These are phyloP conservation scores for Botrytis sinoallii DNA, from an alignment of 2,329 filamentous ascomycete genomes.

Conservation along the genomic window DNA sequence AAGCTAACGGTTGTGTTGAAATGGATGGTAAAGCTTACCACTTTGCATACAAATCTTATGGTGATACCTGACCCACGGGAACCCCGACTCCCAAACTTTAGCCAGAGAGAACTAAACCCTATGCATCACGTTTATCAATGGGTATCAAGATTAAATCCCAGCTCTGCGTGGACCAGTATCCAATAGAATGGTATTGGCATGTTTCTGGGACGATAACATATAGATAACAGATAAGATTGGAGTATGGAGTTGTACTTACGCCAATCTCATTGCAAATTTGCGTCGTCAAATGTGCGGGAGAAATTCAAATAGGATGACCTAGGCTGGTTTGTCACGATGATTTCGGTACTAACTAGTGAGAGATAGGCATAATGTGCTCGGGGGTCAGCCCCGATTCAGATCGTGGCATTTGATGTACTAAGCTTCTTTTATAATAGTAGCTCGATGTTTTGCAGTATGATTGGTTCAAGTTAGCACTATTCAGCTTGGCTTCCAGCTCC, in stretches of 20 bases:
- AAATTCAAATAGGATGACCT: not conserved
- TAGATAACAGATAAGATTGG: slow-evolving; percentile 3
- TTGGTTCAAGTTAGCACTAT: not conserved
- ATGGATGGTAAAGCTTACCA: slow-evolving; percentile 1
- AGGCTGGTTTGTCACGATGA: not conserved
- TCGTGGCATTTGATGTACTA: not conserved
- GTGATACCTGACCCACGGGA: not conserved
- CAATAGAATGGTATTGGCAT: not conserved
- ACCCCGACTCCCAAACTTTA: not conserved
- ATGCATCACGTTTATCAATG: slow-evolving; percentile 6
- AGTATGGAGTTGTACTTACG: not conserved
- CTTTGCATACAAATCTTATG: not conserved
- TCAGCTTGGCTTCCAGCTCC: not conserved
- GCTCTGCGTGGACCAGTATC: not conserved
- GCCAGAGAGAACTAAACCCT: not conserved
- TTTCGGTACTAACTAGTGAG: not conserved
- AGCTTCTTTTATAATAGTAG: not conserved
- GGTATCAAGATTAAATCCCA: not conserved
- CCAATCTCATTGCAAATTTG: slow-evolving; percentile 3
- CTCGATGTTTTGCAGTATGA: not conserved
- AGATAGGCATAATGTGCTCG: not conserved
- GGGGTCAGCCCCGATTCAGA: not conserved
- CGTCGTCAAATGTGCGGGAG: not conserved
- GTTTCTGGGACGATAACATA: not conserved
- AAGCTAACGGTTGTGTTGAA: not conserved